These are phyloP conservation scores for Dothistroma septosporum DNA, from an alignment of 2,329 filamentous ascomycete genomes.

Conservation along the genomic window DNA sequence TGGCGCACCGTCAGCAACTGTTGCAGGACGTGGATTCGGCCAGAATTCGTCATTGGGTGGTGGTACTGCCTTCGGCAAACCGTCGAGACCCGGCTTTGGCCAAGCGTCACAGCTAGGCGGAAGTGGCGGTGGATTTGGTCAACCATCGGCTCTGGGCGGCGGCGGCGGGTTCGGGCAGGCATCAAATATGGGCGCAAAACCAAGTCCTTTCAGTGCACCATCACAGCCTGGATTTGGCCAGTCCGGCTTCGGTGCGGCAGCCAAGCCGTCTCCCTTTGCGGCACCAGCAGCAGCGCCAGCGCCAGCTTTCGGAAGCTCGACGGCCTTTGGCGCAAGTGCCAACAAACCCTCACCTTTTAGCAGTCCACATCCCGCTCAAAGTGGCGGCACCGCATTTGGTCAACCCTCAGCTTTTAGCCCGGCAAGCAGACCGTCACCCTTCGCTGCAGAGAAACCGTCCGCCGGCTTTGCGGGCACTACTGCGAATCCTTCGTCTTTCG, in stretches of 20 bases:
- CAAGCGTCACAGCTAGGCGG: constrained; percentile 22
- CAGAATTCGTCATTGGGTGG: constrained; percentile 16
- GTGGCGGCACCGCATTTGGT: constrained; percentile 11
- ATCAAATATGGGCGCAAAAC: constrained; percentile 12
- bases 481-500: neutral
- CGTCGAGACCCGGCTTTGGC: constrained; percentile 24
- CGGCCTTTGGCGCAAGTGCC: neutral
- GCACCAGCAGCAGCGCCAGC: neutral
- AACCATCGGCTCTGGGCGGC: constrained; percentile 36
- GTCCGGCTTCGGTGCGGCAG: constrained; percentile 15
- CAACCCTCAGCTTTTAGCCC: constrained; percentile 24
- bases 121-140: constrained; percentile 20
- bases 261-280: constrained; percentile 6
- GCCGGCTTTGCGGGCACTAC: neutral
- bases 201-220: constrained; percentile 18
- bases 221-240: constrained; percentile 2
- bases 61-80: constrained; percentile 9
- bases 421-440: constrained; percentile 5
- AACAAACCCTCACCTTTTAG: neutral
- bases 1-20: constrained; percentile 9
- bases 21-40: constrained; percentile 17
- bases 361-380: constrained; percentile 8
- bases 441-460: neutral
- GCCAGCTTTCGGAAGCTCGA: constrained; percentile 4
- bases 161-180: constrained; percentile 32